A percentile compares a stretch with the other conserved stretches of the same genome.
Evolutionary conservation across 2,329 filamentous ascomycete genomes (phyloP).

Genomic region (Trichothecium roseum): DNA sequence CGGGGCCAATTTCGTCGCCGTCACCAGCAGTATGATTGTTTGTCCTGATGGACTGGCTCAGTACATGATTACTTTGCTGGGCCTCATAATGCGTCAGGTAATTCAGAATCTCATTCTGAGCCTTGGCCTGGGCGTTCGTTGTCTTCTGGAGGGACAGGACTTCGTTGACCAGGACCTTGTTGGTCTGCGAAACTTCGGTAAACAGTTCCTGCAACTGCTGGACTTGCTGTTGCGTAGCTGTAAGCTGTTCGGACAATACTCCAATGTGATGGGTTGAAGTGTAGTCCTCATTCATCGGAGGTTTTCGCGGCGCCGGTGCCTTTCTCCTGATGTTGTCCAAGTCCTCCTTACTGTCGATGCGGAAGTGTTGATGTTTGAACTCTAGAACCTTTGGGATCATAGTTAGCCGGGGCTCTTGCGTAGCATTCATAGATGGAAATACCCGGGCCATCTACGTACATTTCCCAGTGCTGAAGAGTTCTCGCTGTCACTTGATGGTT

Average conservation of each 20-base stretch:
- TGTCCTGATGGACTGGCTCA: conserved; percentile 19
- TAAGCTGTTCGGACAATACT: conserved; percentile 75
- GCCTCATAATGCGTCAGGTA: conserved; percentile 39
- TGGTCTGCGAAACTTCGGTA: conserved; percentile 60
- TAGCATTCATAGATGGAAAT: neutral
- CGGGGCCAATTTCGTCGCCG: conserved; percentile 38
- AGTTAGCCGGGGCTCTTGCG: neutral
- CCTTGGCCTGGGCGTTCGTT: conserved; percentile 46
- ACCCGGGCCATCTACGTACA: conserved; percentile 17
- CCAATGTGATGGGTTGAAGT: conserved; percentile 81
- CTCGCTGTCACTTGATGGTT: conserved; percentile 33
- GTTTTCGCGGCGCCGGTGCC: conserved; percentile 80
- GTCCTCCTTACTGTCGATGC: conserved; percentile 89
- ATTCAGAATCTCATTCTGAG: conserved; percentile 46
- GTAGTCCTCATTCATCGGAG: conserved; percentile 56
- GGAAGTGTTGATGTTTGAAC: conserved; percentile 95
- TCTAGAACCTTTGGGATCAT: conserved; percentile 53
- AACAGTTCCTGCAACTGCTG: conserved; percentile 79
- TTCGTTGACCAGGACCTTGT: conserved; percentile 52
- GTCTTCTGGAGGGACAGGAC: conserved; percentile 51
- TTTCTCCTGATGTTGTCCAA: conserved; percentile 95
- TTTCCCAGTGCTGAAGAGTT: conserved; percentile 23
- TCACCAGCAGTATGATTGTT: conserved; percentile 22
- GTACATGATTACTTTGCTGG: conserved; percentile 18
- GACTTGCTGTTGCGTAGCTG: conserved; percentile 86